These are phyloP conservation scores for Raphanus raphanistrum DNA, from an alignment of 345 rosid genomes.

Conservation along the genomic window DNA sequence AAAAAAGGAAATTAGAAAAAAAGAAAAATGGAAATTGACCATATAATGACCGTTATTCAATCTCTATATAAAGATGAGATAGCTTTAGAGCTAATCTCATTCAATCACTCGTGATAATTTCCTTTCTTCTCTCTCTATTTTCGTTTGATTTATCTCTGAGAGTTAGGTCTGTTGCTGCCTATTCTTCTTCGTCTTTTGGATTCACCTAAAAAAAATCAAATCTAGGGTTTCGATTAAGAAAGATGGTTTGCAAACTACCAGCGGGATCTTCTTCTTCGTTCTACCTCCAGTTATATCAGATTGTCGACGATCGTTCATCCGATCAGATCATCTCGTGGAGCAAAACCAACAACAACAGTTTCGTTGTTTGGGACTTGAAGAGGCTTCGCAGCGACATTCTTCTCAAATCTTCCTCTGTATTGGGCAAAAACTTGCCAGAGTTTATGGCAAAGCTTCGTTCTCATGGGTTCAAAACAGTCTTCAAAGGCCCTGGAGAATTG, in stretches of 20 bases:
- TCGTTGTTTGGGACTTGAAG: not conserved
- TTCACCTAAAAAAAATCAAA: too few species aligned
- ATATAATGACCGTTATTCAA: not conserved
- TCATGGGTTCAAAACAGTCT: not conserved
- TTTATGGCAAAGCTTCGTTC: not conserved
- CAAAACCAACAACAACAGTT: not conserved
- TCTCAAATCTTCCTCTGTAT: not conserved
- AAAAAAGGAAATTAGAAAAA: not conserved
- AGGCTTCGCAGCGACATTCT: not conserved
- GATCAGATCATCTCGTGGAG: not conserved
- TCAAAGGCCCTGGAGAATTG: not conserved
- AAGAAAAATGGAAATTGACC: not conserved
- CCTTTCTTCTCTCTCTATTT: too few species aligned
- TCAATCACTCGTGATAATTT: too few species aligned
- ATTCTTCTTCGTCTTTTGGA: not conserved
- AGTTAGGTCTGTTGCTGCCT: not conserved
- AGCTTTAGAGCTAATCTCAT: not conserved
- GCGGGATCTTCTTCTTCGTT: not conserved
- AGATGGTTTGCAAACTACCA: not conserved
- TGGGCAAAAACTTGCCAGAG: not conserved
- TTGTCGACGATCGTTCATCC: not conserved
- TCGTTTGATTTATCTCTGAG: not conserved
- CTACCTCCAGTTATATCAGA: not conserved
- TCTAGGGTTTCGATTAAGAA: not conserved
- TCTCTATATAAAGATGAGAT: not conserved